phyloP scores from a whole-genome alignment of 2,329 filamentous ascomycete species.

The Penicillium glabrum region DNA sequence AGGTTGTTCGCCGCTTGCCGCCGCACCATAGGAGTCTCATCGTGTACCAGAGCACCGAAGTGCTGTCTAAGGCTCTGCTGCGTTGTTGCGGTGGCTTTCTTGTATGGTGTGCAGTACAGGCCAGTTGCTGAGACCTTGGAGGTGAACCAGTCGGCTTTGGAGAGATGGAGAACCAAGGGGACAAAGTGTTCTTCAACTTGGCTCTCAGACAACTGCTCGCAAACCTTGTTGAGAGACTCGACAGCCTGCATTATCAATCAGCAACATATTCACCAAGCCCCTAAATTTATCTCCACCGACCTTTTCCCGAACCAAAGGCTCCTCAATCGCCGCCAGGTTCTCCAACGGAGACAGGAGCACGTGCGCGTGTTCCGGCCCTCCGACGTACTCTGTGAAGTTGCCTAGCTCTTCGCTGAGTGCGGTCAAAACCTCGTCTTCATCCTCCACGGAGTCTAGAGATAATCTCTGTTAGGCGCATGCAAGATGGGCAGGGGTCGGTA shows the following conservation, averaged over 20 bases:
- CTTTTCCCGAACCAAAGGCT: constrained; percentile 97
- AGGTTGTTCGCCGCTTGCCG: constrained; percentile 95
- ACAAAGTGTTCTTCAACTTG: constrained; percentile 98
- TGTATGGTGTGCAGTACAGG: constrained; percentile 90
- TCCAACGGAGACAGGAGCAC: constrained; percentile 95
- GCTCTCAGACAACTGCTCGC: constrained; percentile 81
- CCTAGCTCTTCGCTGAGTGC: constrained; percentile 96
- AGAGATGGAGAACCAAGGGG: constrained; percentile 89
- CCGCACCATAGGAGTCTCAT: constrained; percentile 98
- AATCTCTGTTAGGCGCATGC: constrained; percentile 23
- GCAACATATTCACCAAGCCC: background rate
- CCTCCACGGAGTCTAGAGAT: constrained; percentile 89
- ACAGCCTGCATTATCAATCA: constrained; percentile 66
- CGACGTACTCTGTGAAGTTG: constrained; percentile 95
- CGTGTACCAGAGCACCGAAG: constrained; percentile 89
- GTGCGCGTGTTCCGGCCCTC: constrained; percentile 88
- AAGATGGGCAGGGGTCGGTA: constrained; percentile 12
- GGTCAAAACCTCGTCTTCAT: constrained; percentile 97
- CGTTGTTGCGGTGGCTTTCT: constrained; percentile 80
- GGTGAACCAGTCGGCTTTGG: constrained; percentile 99
- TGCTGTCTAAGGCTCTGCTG: constrained; percentile 91
- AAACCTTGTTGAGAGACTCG: constrained; percentile 99
- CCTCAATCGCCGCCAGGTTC: constrained; percentile 97
- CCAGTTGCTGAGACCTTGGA: constrained; percentile 98
- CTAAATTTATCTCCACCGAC: constrained; percentile 49